These are phyloP conservation scores for Saxispiralis lemnorum DNA, from an alignment of 495 filamentous ascomycete species.

Conservation along the genomic window DNA sequence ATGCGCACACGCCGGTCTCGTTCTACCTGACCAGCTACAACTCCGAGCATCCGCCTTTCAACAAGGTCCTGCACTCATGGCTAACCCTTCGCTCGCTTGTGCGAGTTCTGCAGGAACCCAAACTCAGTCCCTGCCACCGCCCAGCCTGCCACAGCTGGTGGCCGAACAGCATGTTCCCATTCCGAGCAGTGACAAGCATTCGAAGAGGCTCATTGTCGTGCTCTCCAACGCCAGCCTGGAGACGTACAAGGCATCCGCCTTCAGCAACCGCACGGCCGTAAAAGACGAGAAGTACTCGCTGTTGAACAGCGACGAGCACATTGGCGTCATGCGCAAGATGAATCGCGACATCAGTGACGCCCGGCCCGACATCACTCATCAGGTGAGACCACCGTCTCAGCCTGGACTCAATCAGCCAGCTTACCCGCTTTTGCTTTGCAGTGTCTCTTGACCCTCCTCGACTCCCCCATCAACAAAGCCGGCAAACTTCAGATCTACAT, in stretches of 20 bases:
- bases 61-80: slow-evolving; percentile 11
- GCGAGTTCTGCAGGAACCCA: slow-evolving; percentile 10
- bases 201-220: slow-evolving; percentile 81
- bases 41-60: slow-evolving; percentile 12
- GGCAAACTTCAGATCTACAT: slow-evolving; percentile 96
- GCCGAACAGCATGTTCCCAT: slow-evolving; percentile 86
- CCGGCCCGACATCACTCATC: slow-evolving; percentile 91
- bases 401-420: slow-evolving; percentile 6
- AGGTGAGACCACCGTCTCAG: slow-evolving; percentile 40
- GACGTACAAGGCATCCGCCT: slow-evolving; percentile 67
- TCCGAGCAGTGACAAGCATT: slow-evolving; percentile 66
- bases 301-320: slow-evolving; percentile 96
- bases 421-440: slow-evolving; percentile 25
- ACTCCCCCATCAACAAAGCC: slow-evolving; percentile 96
- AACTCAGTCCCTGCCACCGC: slow-evolving; percentile 88
- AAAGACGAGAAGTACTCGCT: slow-evolving; percentile 88
- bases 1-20: slow-evolving; percentile 1
- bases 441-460: slow-evolving; percentile 93
- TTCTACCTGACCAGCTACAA: background rate
- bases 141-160: slow-evolving; percentile 71
- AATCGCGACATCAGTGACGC: slow-evolving; percentile 96
- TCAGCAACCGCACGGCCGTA: slow-evolving; percentile 38
- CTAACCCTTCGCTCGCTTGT: slow-evolving; percentile 1
- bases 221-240: slow-evolving; percentile 94
- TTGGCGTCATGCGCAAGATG: slow-evolving; percentile 98